Conservation (phyloP, 129 eudicot genomes). For the Calendula officinalis region DNA sequence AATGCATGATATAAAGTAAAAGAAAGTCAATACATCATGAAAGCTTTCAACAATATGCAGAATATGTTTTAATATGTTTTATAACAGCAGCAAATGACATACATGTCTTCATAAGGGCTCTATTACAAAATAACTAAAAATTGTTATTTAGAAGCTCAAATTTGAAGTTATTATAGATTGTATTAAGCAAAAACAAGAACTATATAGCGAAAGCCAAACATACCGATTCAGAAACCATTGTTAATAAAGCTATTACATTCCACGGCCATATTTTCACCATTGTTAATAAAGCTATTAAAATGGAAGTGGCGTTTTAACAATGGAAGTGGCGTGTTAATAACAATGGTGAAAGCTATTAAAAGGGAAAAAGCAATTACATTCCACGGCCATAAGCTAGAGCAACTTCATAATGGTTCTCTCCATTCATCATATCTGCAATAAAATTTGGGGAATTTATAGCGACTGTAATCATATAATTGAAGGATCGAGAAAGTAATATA, state of each 20-base stretch:
- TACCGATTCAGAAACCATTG: conserved; percentile 59
- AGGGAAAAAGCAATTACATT: conserved; percentile 39
- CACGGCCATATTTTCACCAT: conserved; percentile 86
- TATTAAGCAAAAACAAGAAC: neutral
- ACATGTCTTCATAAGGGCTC: no score
- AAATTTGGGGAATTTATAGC: conserved; percentile 2
- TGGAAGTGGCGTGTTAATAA: no score
- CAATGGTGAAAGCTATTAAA: no score
- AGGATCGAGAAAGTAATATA: conserved; percentile 1
- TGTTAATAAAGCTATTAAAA: no score
- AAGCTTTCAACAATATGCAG: no score
- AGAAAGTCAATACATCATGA: no score
- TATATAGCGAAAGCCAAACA: conserved; percentile 7
- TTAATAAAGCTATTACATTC: conserved; percentile 54
- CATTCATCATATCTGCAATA: conserved; percentile 66
- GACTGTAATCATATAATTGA: conserved; percentile 3
- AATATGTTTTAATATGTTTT: no score
- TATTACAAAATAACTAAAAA: neutral
- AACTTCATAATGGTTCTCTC: conserved; percentile 62
- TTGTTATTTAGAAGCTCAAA: conserved; percentile 4
- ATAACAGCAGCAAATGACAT: no score
- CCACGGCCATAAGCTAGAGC: conserved; percentile 81
- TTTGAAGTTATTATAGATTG: neutral
- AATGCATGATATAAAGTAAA: no score
- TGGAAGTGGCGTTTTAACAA: no score